A percentile compares a stretch with the other conserved stretches of the same genome.
phyloP scores from a whole-genome alignment of 306 rosid species.

The Begonia loranthoides region DNA sequence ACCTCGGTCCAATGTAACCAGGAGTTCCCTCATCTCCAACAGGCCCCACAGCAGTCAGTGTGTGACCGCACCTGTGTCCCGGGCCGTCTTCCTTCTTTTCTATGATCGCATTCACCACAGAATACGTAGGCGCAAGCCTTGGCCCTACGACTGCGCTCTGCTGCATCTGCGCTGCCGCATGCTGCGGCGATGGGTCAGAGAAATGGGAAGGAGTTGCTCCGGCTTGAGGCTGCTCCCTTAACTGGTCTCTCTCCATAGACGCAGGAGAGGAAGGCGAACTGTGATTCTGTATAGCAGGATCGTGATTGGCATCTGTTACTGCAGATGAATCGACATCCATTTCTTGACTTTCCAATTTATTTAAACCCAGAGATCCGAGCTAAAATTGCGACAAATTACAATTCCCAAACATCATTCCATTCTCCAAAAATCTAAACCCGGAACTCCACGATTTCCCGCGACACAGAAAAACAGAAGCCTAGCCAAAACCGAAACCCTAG shows the following conservation, averaged over 20 bases:
- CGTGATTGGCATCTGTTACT: constrained; percentile 75
- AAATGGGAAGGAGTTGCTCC: constrained; percentile 32
- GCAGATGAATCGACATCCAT: constrained; percentile 95
- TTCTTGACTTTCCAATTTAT: constrained; percentile 31
- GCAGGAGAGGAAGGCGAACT: constrained; percentile 26
- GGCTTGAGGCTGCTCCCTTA: constrained; percentile 38
- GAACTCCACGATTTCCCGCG: constrained; percentile 2
- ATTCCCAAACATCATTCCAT: constrained; percentile 46
- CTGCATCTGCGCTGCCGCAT: constrained; percentile 36
- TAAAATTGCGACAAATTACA: constrained; percentile 34
- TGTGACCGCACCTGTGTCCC: constrained; percentile 96
- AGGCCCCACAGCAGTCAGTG: constrained; percentile 89
- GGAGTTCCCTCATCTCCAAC: constrained; percentile 92
- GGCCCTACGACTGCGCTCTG: constrained; percentile 81
- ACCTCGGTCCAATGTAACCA: constrained; percentile 81
- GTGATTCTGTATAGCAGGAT: constrained; percentile 45
- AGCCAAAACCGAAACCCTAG: constrained; percentile 67
- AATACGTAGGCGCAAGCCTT: constrained; percentile 76
- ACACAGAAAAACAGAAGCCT: constrained; percentile 6
- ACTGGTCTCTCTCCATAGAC: constrained; percentile 44
- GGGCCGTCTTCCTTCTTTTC: constrained; percentile 99
- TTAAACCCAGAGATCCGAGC: constrained; percentile 53
- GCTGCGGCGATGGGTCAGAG: constrained; percentile 22
- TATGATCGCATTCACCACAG: constrained; percentile 78
- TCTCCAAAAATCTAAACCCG: constrained; percentile 20